phyloP scores from a whole-genome alignment of 352 stramenopile genomes.

The Phytophthora uliginosa region DNA sequence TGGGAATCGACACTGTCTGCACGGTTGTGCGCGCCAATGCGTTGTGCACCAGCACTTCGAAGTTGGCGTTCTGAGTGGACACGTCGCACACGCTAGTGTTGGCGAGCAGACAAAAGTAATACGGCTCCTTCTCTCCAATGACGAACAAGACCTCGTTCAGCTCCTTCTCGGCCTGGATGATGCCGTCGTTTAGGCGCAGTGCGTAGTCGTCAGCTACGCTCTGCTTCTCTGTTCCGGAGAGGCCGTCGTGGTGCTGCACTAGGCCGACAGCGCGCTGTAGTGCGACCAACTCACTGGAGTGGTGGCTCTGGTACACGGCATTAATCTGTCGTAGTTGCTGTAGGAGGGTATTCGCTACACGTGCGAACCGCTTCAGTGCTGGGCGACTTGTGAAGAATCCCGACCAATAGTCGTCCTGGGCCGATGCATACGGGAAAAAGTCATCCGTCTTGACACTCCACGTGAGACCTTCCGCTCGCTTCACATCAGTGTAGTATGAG shows the following conservation, averaged over 20 bases:
- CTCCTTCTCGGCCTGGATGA: slow-evolving; percentile 70
- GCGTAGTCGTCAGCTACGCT: slow-evolving; percentile 97
- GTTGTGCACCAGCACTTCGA: slow-evolving; percentile 84
- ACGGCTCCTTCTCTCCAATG: slow-evolving; percentile 75
- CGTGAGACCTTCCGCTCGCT: slow-evolving; percentile 82
- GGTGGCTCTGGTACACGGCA: slow-evolving; percentile 74
- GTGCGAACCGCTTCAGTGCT: slow-evolving; percentile 93
- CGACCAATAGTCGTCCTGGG: slow-evolving; percentile 95
- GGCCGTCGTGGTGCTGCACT: slow-evolving; percentile 97
- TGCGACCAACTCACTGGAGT: slow-evolving; percentile 55
- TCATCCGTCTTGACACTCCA: slow-evolving; percentile 96
- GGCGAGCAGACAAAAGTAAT: slow-evolving; percentile 73
- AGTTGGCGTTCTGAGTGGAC: slow-evolving; percentile 66
- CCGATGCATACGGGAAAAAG: slow-evolving; percentile 98
- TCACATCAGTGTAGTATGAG: slow-evolving; percentile 96
- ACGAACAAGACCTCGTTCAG: slow-evolving; percentile 83
- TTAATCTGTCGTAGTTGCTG: slow-evolving; percentile 94
- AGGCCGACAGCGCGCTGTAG: slow-evolving; percentile 93
- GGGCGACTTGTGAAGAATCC: slow-evolving; percentile 98
- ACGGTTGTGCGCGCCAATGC: slow-evolving; percentile 62
- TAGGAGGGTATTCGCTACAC: slow-evolving; percentile 90
- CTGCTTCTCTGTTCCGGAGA: slow-evolving; percentile 97
- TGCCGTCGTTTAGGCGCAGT: slow-evolving; percentile 90
- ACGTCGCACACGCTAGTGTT: slow-evolving; percentile 96
- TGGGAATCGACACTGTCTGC: slow-evolving; percentile 70